Percentiles rank a stretch among this genome's conserved stretches.
Conservation (phyloP, 192 early-diverging fungal genomes). For the Podila verticillata region DNA sequence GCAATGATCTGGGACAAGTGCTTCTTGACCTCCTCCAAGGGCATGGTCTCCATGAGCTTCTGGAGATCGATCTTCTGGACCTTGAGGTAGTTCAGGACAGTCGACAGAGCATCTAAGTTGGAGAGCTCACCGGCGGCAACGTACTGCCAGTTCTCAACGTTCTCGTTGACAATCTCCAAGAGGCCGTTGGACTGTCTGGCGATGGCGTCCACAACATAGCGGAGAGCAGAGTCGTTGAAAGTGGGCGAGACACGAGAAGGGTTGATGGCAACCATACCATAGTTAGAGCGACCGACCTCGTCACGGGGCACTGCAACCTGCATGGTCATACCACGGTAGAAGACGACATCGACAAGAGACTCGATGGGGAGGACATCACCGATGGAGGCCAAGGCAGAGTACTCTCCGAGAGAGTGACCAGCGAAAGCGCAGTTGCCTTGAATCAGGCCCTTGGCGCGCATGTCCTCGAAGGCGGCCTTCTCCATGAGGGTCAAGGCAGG, state of each 20-base stretch:
- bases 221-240: slow-evolving; percentile 87
- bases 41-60: slow-evolving; percentile 86
- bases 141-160: slow-evolving; percentile 97
- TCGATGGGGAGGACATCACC: slow-evolving; percentile 89
- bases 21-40: slow-evolving; percentile 85
- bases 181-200: slow-evolving; percentile 79
- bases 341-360: slow-evolving; percentile 88
- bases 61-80: slow-evolving; percentile 86
- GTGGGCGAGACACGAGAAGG: slow-evolving; percentile 87
- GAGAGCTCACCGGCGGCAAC: slow-evolving; percentile 89
- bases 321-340: slow-evolving; percentile 99
- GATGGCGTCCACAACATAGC: slow-evolving; percentile 84
- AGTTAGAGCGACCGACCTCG: slow-evolving; percentile 80
- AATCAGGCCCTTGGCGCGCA: slow-evolving; percentile 88
- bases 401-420: slow-evolving; percentile 97
- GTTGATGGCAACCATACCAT: slow-evolving; percentile 95
- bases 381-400: slow-evolving; percentile 89
- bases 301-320: slow-evolving; percentile 92
- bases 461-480: slow-evolving; percentile 90
- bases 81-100: slow-evolving; percentile 89
- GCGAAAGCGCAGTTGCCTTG: slow-evolving; percentile 86
- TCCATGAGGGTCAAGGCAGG: slow-evolving; percentile 91
- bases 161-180: slow-evolving; percentile 97
- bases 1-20: slow-evolving; percentile 81
- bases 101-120: slow-evolving; percentile 83